Conservation (phyloP, 805 yeast genomes). For the Hermanozyma aechmeae region DNA sequence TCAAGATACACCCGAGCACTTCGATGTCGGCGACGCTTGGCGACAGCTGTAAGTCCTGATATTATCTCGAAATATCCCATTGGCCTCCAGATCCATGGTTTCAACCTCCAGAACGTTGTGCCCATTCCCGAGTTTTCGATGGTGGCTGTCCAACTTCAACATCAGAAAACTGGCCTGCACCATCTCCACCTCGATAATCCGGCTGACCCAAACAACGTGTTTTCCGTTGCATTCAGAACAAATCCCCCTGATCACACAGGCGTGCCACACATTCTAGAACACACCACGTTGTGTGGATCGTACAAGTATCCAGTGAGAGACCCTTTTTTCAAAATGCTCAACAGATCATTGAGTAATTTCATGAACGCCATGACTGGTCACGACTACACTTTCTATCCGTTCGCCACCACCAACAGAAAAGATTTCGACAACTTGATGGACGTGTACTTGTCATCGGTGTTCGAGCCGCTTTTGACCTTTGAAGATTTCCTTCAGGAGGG, state of each 20-base stretch:
- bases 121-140: constrained; percentile 77
- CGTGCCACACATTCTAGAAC: constrained; percentile 92
- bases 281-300: constrained; percentile 93
- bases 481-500: constrained; percentile 94
- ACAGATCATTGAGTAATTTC: constrained; percentile 86
- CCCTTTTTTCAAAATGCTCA: constrained; percentile 96
- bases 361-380: constrained; percentile 99
- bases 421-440: constrained; percentile 80
- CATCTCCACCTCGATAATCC: constrained; percentile 81
- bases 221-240: constrained; percentile 83
- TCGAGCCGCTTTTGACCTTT: constrained; percentile 66
- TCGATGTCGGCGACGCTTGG: too few species aligned
- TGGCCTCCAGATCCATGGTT: constrained; percentile 60
- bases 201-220: constrained; percentile 78
- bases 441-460: constrained; percentile 81
- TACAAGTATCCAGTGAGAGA: constrained; percentile 87
- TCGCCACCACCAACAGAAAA: constrained; percentile 80
- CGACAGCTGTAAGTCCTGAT: too few species aligned
- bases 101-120: constrained; percentile 49
- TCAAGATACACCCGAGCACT: too few species aligned
- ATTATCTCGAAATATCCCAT: constrained; percentile 41
- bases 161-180: constrained; percentile 59
- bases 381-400: constrained; percentile 92
- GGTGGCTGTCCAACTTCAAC: constrained; percentile 67
- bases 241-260: constrained; percentile 95